Conservation (phyloP, 495 filamentous ascomycete species). For the Pseudomonodictys pantanalensis region DNA sequence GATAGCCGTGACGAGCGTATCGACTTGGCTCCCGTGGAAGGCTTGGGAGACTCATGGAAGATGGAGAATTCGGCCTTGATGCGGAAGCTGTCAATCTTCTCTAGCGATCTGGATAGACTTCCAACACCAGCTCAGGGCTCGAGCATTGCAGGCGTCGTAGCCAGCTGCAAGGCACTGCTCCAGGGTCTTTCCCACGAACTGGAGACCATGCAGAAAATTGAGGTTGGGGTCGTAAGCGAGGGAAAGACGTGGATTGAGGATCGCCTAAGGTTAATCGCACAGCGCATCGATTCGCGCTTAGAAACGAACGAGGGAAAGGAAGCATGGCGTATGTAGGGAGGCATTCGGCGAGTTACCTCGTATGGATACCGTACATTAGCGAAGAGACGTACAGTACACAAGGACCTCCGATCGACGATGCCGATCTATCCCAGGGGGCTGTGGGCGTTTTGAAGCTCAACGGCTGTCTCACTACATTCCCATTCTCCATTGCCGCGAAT, state of each 20-base stretch:
- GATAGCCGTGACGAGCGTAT: constrained; percentile 19
- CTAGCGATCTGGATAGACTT: constrained; percentile 27
- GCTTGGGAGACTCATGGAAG: constrained; percentile 30
- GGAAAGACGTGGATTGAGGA: constrained; percentile 30
- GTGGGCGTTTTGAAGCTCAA: too few relatives aligned
- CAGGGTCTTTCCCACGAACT: constrained; percentile 22
- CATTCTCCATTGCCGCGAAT: too few relatives aligned
- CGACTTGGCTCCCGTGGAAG: constrained; percentile 14
- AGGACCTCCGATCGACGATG: too few relatives aligned
- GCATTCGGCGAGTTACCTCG: background rate
- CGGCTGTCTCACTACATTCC: too few relatives aligned
- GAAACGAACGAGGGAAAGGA: constrained; percentile 5
- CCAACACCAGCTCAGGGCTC: constrained; percentile 23
- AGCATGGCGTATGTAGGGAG: constrained; percentile 23
- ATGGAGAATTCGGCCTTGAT: constrained; percentile 27
- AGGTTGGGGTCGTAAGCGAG: constrained; percentile 13
- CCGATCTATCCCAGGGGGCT: too few relatives aligned
- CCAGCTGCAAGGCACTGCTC: constrained; percentile 21
- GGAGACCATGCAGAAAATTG: constrained; percentile 23
- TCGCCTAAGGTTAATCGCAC: constrained; percentile 17
- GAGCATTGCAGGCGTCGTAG: constrained; percentile 22
- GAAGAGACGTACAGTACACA: too few relatives aligned
- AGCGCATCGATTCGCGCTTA: constrained; percentile 9
- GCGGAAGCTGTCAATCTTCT: constrained; percentile 24
- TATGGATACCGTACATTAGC: too few relatives aligned